A percentile compares a stretch with the other conserved stretches of the same genome.
phyloP scores from a whole-genome alignment of 1,284 basidiomycete species.

The Rhodotorula glutinis region DNA sequence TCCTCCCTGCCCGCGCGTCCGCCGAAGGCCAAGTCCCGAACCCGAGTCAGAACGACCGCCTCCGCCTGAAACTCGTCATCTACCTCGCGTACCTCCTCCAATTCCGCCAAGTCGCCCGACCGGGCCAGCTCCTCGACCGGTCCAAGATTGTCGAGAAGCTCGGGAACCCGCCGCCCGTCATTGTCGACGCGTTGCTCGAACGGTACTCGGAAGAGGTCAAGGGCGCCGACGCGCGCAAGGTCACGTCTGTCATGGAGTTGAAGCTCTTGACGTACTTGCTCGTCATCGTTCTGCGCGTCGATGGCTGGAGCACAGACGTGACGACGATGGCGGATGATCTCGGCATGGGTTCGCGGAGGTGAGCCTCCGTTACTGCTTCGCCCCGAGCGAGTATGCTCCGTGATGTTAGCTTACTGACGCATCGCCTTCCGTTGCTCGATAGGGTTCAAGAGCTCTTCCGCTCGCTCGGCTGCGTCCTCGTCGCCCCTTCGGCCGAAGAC shows the following conservation, averaged over 20 bases:
- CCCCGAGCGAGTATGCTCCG: background rate
- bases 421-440: too few relatives aligned
- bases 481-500: conserved; percentile 60
- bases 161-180: conserved; percentile 53
- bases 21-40: conserved; percentile 43
- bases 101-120: conserved; percentile 57
- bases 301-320: conserved; percentile 69
- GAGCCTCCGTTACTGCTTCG: background rate
- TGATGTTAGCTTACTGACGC: too few relatives aligned
- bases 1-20: conserved; percentile 19
- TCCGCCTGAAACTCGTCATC: conserved; percentile 45
- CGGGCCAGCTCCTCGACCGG: conserved; percentile 39
- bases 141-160: conserved; percentile 55
- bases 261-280: conserved; percentile 73
- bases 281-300: conserved; percentile 70
- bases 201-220: conserved; percentile 68
- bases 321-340: conserved; percentile 68
- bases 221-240: conserved; percentile 54
- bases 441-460: conserved; percentile 50
- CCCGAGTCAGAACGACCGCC: conserved; percentile 18
- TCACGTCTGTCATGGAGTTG: conserved; percentile 67
- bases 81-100: conserved; percentile 74
- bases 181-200: conserved; percentile 70
- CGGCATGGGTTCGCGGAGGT: conserved; percentile 62
- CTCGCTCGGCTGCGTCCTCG: conserved; percentile 64